phyloP scores from a whole-genome alignment of 2,329 filamentous ascomycete species.

The Aspergillus costaricaensis region DNA sequence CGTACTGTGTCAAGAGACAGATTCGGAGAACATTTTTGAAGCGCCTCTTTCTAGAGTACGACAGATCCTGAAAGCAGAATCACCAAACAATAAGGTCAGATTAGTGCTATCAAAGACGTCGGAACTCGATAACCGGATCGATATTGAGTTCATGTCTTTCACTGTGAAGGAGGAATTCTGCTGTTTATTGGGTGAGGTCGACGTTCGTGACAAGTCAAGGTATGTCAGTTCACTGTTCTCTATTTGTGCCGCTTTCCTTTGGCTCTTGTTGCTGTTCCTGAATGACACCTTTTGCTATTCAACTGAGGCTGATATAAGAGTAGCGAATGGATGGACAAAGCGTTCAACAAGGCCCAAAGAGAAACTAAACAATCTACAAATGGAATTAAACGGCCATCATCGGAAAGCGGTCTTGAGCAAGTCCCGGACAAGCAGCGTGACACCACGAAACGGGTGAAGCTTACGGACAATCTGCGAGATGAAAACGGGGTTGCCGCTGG shows the following conservation, averaged over 20 bases:
- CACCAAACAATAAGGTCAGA: slow-evolving; percentile 31
- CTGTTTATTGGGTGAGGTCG: slow-evolving; percentile 12
- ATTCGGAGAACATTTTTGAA: background rate
- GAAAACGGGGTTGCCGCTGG: slow-evolving; percentile 17
- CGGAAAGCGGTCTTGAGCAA: slow-evolving; percentile 11
- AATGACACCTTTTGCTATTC: background rate
- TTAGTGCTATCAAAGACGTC: slow-evolving; percentile 29
- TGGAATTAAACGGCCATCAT: slow-evolving; percentile 19
- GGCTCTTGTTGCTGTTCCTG: no score
- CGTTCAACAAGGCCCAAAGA: slow-evolving; percentile 27
- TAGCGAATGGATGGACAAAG: slow-evolving; percentile 38
- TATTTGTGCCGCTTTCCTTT: background rate
- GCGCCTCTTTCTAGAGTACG: slow-evolving; percentile 21
- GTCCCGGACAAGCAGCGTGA: slow-evolving; percentile 11
- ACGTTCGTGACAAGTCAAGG: slow-evolving; percentile 25
- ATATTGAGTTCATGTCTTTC: slow-evolving; percentile 32
- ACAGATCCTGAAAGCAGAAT: slow-evolving; percentile 21
- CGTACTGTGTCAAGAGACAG: background rate
- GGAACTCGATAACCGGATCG: slow-evolving; percentile 20
- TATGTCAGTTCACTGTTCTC: slow-evolving; percentile 20
- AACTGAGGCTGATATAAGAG: background rate
- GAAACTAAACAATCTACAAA: slow-evolving; percentile 11
- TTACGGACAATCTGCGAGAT: slow-evolving; percentile 34
- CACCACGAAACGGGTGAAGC: slow-evolving; percentile 29
- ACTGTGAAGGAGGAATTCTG: slow-evolving; percentile 27